Base-by-base conservation (phyloP, 768 basidiomycete genomes). In the Thelephora ganbajun region DNA sequence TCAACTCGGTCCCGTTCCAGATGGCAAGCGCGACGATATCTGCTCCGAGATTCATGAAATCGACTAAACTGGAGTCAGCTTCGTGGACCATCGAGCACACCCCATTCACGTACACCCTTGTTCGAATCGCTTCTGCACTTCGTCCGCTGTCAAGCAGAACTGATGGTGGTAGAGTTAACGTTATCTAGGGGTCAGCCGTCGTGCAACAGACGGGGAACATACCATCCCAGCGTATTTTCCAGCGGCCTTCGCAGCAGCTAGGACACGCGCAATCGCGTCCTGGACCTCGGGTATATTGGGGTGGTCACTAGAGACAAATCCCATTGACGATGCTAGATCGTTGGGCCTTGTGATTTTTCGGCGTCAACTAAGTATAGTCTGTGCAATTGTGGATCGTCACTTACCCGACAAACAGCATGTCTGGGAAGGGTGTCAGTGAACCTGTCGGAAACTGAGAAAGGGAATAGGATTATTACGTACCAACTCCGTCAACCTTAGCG, bases 401-500 rank as follows among this genome's bases (percentile, higher is more conserved):
- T 41, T 11, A 41, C 39, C 39, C 39, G 18, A 41, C 39, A 22
- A 41, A 41, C 14, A 41, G 14, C 39, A 41, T 41, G 39, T 41
- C 39, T 41, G 11, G 39, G 39, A 7, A 41, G 39, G 1, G 11
- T 22, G 14, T 18, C 22, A 14, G 5, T 14, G 4, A 41, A 41
- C 18, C 6, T 41, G 1, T 16, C 39, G 22, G n/a, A 11, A 11
- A 19, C 19, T 20, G 37, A 11, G 39, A 23, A 26, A 49, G 3
- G 16, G 34, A 43, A 14, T 26, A 30, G 26, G 26, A 4, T 30
- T 30, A 30, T 30, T 9, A 55, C 71, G 57, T 39, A 78, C 77
- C 77, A 16, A 84, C 68, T 16, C 69, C 68, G 11, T 64, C 61
- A 26, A 70, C 67, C 13, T 56, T 51, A 18, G 59, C 58, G 50